phyloP scores from a whole-genome alignment of 2,329 filamentous ascomycete species.

The Pestalotiopsis sp. region DNA sequence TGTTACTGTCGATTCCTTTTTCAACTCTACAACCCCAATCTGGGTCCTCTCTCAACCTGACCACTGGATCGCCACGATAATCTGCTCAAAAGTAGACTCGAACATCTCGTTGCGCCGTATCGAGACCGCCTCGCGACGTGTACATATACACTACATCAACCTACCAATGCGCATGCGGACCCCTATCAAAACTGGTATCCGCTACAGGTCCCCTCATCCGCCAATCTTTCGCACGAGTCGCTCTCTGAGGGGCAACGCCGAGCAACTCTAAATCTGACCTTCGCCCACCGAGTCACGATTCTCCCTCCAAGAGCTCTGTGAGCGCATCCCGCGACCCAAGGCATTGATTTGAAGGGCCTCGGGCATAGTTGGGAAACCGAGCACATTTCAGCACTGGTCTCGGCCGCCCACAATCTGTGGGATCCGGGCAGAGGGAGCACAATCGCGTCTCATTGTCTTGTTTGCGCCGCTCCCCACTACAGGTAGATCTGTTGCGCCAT shows the following conservation, averaged over 20 bases:
- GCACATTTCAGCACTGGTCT: background rate
- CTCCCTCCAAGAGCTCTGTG: background rate
- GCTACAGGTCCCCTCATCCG: constrained; percentile 3
- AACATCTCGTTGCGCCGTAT: background rate
- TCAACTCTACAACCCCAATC: background rate
- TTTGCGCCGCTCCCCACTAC: background rate
- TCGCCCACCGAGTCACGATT: background rate
- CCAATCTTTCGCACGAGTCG: constrained; percentile 7
- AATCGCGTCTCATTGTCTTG: background rate
- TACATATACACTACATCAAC: background rate
- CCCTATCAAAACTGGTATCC: background rate
- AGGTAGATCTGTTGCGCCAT: background rate
- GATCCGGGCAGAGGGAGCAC: background rate
- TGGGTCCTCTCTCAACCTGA: background rate
- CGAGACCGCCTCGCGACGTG: background rate
- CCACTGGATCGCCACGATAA: background rate
- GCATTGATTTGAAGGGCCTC: background rate
- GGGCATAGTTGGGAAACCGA: background rate
- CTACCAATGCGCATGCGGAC: background rate
- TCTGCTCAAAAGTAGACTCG: background rate
- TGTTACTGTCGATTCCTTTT: background rate
- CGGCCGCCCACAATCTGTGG: background rate
- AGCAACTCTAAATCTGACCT: background rate
- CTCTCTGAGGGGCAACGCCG: background rate
- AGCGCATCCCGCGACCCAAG: background rate